Conservation (phyloP, 257 asterid genomes). For the Leptodermis oblonga region DNA sequence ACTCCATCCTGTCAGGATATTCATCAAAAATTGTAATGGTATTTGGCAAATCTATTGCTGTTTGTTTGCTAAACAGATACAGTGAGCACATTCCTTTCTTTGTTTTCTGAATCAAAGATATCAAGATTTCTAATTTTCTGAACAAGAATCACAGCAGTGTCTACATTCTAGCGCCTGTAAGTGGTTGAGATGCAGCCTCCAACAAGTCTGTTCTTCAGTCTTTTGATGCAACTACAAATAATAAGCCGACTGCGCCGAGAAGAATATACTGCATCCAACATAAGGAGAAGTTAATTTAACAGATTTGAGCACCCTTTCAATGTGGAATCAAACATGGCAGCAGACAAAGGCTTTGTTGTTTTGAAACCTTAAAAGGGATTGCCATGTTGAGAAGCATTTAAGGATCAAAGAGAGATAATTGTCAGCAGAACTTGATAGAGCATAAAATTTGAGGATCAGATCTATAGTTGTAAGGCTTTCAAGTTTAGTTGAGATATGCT, state of each 20-base stretch:
- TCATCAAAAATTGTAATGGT: background rate
- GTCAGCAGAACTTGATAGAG: background rate
- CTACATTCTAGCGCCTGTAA: background rate
- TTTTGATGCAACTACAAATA: slow-evolving; percentile 39
- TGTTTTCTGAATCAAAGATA: background rate
- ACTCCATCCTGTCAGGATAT: too few relatives aligned
- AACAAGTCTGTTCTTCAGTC: slow-evolving; percentile 31
- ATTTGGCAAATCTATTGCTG: background rate
- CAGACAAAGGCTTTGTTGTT: background rate
- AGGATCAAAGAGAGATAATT: background rate
- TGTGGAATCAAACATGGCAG: background rate
- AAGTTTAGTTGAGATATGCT: background rate
- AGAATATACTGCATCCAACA: slow-evolving; percentile 49
- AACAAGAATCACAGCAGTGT: background rate
- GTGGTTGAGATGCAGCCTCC: background rate
- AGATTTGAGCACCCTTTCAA: background rate
- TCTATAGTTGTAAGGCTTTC: background rate
- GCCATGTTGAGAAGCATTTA: background rate
- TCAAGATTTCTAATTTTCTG: background rate
- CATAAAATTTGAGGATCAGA: background rate
- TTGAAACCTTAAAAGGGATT: background rate
- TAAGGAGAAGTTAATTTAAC: background rate
- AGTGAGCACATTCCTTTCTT: background rate
- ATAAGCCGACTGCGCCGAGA: slow-evolving; percentile 46
- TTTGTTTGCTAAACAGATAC: background rate